Conservation (phyloP, 225 moss, liverwort and hornwort species). For the Physcomitrellopsis africana region DNA sequence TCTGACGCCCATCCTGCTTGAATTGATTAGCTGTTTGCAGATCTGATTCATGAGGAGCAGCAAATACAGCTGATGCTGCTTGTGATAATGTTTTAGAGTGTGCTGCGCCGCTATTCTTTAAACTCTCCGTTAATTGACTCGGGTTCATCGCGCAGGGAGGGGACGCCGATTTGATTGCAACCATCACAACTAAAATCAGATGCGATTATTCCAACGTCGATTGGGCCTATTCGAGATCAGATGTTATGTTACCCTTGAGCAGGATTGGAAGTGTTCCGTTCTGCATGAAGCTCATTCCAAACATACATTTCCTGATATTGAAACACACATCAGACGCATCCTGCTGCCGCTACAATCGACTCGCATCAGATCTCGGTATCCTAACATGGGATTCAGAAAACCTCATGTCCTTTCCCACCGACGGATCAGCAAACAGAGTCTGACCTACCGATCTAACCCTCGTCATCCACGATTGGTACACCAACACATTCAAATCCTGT, state of each 20-base stretch:
- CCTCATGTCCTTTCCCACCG: background rate
- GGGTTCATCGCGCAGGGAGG: slow-evolving; percentile 17
- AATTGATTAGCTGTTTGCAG: slow-evolving; percentile 19
- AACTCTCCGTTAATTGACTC: background rate
- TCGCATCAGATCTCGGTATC: background rate
- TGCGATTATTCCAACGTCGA: background rate
- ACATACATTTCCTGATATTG: background rate
- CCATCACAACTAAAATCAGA: background rate
- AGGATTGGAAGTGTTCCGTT: background rate
- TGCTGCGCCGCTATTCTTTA: slow-evolving; percentile 5
- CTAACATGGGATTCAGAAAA: background rate
- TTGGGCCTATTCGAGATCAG: background rate
- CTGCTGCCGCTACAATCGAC: background rate
- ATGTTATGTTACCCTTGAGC: background rate
- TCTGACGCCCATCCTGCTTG: slow-evolving; percentile 29
- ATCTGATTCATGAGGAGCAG: background rate
- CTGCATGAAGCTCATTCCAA: background rate
- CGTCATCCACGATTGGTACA: background rate
- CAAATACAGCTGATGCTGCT: background rate
- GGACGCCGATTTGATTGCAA: background rate
- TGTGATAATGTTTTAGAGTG: background rate
- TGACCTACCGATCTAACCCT: background rate
- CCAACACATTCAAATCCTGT: background rate
- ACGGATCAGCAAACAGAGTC: no score
- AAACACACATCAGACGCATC: background rate